phyloP scores from a whole-genome alignment of 1,139 yeast genomes.

The Nakaseomyces uthaithaninus region DNA sequence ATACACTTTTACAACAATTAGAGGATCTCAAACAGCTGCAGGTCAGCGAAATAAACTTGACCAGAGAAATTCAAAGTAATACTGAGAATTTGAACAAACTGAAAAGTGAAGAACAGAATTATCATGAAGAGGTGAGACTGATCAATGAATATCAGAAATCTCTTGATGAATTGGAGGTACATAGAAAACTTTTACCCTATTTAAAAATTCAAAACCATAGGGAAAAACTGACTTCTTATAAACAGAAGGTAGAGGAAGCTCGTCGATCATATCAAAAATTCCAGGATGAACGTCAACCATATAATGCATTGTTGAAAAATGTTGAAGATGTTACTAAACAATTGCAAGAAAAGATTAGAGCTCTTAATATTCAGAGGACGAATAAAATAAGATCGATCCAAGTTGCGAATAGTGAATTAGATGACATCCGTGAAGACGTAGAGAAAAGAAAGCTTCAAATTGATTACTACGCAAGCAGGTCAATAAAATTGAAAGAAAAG shows the following conservation, averaged over 20 bases:
- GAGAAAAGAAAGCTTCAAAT: constrained; percentile 25
- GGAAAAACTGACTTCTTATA: constrained; percentile 36
- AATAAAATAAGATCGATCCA: constrained; percentile 23
- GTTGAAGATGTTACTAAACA: constrained; percentile 11
- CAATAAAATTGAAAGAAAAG: constrained; percentile 20
- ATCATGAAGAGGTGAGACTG: constrained; percentile 36
- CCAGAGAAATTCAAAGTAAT: constrained; percentile 28
- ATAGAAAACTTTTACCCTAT: constrained; percentile 50
- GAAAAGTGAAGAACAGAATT: constrained; percentile 31
- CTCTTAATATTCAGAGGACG: constrained; percentile 8
- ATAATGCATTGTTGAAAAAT: constrained; percentile 9
- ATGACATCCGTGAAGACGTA: constrained; percentile 18
- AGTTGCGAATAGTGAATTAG: constrained; percentile 24
- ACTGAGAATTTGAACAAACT: constrained; percentile 28
- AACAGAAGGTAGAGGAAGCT: constrained; percentile 36
- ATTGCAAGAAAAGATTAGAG: background rate
- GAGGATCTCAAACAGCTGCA: constrained; percentile 52
- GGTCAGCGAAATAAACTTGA: constrained; percentile 38
- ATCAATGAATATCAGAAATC: constrained; percentile 31
- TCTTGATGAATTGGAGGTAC: constrained; percentile 40
- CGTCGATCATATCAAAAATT: constrained; percentile 19
- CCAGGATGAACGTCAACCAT: constrained; percentile 22
- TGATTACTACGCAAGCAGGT: constrained; percentile 22
- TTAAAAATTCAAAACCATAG: constrained; percentile 51
- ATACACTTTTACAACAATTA: constrained; percentile 38